Conservation (phyloP, 441 rosid species). For the Erodium moschatum region DNA sequence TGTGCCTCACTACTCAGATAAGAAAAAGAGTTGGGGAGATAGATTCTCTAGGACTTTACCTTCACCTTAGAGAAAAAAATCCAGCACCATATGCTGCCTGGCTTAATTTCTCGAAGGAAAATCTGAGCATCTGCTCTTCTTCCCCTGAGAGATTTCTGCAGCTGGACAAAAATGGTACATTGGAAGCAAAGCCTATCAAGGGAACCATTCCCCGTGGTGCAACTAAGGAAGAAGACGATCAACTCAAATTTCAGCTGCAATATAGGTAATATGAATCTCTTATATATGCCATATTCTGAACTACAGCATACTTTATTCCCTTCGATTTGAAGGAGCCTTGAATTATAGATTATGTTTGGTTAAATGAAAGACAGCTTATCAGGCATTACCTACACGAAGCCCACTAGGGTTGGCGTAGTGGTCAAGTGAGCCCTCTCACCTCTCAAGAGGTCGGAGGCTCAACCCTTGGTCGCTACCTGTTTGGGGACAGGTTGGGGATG, state of each 20-base stretch:
- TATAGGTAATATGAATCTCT: slow-evolving; percentile 44
- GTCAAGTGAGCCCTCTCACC: too few species aligned
- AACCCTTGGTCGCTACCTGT: too few species aligned
- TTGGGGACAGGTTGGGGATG: too few species aligned
- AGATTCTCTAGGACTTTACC: slow-evolving; percentile 70
- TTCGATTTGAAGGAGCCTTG: background rate
- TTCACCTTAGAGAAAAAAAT: slow-evolving; percentile 71
- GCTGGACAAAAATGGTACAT: slow-evolving; percentile 51
- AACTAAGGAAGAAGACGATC: slow-evolving; percentile 59
- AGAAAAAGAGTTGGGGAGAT: slow-evolving; percentile 42
- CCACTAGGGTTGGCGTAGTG: too few species aligned
- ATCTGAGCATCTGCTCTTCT: slow-evolving; percentile 67
- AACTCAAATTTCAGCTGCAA: slow-evolving; percentile 51
- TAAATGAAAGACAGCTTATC: background rate
- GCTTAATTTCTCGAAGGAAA: slow-evolving; percentile 70
- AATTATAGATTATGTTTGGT: background rate
- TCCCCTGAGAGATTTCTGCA: slow-evolving; percentile 91
- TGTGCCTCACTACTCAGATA: slow-evolving; percentile 82
- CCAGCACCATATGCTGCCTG: slow-evolving; percentile 94
- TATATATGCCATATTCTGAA: background rate
- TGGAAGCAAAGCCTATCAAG: slow-evolving; percentile 88
- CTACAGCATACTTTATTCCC: background rate
- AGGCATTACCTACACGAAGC: background rate
- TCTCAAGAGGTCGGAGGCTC: too few species aligned
- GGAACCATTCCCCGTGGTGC: slow-evolving; percentile 83